Percentiles rank a stretch among this genome's conserved stretches.
These are phyloP conservation scores for Populus alba DNA, from an alignment of 345 rosid genomes.

Conservation along the genomic window DNA sequence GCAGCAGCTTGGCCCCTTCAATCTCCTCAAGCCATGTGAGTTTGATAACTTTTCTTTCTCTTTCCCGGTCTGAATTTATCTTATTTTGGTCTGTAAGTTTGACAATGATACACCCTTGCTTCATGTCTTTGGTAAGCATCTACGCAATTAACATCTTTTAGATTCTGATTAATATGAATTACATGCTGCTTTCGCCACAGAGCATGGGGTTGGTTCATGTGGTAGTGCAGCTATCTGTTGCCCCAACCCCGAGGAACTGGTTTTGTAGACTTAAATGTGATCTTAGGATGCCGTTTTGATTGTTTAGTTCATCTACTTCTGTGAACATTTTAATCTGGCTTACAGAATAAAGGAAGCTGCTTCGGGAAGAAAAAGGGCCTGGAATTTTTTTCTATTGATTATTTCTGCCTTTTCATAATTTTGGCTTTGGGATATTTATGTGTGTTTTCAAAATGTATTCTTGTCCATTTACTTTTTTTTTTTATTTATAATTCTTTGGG, in stretches of 20 bases:
- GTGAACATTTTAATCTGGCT: background rate
- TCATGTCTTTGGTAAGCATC: slow-evolving; percentile 6
- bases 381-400: background rate
- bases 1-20: slow-evolving; percentile 35
- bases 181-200: background rate
- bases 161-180: background rate
- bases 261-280: background rate
- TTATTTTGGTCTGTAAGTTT: background rate
- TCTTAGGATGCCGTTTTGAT: background rate
- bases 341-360: background rate
- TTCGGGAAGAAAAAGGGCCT: background rate
- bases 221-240: background rate
- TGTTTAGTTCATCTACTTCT: background rate
- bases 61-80: background rate
- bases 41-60: slow-evolving; percentile 8
- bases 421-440: background rate
- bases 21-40: slow-evolving; percentile 41
- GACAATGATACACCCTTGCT: background rate
- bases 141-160: background rate
- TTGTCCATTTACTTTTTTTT: too few species aligned
- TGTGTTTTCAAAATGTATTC: too few species aligned
- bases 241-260: background rate
- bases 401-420: slow-evolving; percentile 3
- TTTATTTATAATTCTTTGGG: too few species aligned
- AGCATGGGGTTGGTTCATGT: background rate